Evolutionary conservation across 495 filamentous ascomycete species (phyloP), one percentile per base, ranked within the genome.

Genomic region (Evansstolkia leycettana): DNA sequence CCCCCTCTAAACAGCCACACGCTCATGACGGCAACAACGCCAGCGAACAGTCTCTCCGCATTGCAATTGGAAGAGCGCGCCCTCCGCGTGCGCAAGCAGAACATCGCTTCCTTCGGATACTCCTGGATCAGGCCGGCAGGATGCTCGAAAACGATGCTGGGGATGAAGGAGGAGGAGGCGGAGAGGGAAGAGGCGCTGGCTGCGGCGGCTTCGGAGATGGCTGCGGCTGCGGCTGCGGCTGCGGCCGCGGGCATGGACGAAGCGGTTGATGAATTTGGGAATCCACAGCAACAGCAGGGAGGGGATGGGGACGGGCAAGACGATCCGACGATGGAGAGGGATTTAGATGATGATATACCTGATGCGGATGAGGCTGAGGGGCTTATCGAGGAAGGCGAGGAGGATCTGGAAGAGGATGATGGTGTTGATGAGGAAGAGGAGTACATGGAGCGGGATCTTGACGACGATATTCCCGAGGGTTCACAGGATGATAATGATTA

Each of bases 121-220:
- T 72, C 71, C 17, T 92, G 84, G 84, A 76, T 92, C 43, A 75
- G 72, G 34, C 84, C 84, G 7, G 80, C 80, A 0, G 84, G 84
- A 7, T 68, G 85, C 26, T 39, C 67, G 14, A 89, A 87, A 61
- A 86, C 84, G 7, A 67, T 85, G 44, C 72, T 82, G 41, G 80
- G 81, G 36, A 65, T 83, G 53, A 75, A 73, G 38, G 84, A 87
- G 48, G 84, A 89, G 65, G 67, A 76, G 17, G 73, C 79, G 13
- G 84, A 92, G 62, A 67, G 76, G 26, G 78, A 82, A 46, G 84
- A 92, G 52, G 76, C 82, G n/a, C 68, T 80, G 31, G 76, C 78
- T 34, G 78, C 75, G 0, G 52, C 81, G 37, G 62, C 70, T 11
- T 69, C 80, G n/a, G 82, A 85, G 47, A 67, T 73, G 55, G 65